Evolutionary conservation across 1,284 basidiomycete genomes (phyloP), one percentile per base, ranked within the genome.

Genomic region (Apiotrichum porosum): DNA sequence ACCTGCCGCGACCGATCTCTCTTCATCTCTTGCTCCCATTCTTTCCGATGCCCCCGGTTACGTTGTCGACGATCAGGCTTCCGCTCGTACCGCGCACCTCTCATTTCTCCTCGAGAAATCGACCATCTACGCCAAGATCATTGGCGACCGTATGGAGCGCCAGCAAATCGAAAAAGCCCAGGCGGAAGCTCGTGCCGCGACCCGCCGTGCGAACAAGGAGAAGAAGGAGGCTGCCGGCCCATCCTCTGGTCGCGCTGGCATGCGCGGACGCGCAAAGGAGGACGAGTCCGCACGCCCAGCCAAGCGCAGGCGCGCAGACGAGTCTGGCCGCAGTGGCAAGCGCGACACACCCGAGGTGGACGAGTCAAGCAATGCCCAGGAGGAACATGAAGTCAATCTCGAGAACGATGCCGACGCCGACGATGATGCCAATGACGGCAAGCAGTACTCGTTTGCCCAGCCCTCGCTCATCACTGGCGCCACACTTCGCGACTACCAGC

Each of bases 401-500:
- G 52, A 53, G 9, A 59, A 44, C 9, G 59, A 57, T 15, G 59
- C 51, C 17, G 52, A 58, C n/a, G 55, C 4, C 10, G 35, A 54
- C 3, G 33, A 21, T 24, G 43, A 42, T 14, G 39, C 28, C 14
- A 44, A 47, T 19, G 50, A 48, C 9, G 34, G 54, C 47, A 60
- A 58, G 23, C 64, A 70, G 41, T 72, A 67, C 57, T 68, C 69
- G 0, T 72, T 72, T 52, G 66, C 79, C 38, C 91, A 94, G 69
- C 89, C 92, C 0, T 75, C 77, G 2, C 74, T 92, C 14, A 76
- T 97, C 36, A 93, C 88, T 0, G 93, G 92, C 6, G 88, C 84
- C 2, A 85, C 76, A 42, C 72, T 97, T 56, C 88, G 91, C 61
- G 81, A 86, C 38, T 97, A 97, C 66, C 94, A 98, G 69, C 79